These are phyloP conservation scores for Alternaria postmessia DNA, from an alignment of 2,329 filamentous ascomycete genomes.

Conservation along the genomic window DNA sequence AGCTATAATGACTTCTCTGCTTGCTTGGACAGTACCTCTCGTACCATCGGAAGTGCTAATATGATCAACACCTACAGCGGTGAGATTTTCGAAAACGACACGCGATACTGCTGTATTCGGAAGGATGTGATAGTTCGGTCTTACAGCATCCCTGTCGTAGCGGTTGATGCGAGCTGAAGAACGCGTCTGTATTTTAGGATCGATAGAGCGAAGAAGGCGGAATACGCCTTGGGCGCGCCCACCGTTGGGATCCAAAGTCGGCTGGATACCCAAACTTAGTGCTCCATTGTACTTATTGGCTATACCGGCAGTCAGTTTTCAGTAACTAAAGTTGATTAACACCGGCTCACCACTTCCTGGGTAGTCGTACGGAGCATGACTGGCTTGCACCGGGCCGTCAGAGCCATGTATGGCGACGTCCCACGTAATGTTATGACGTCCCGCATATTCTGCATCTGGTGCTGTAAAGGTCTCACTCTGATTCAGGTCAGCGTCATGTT, in stretches of 20 bases:
- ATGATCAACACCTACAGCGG: constrained; percentile 31
- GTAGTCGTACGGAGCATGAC: constrained; percentile 37
- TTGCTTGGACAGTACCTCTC: constrained; percentile 19
- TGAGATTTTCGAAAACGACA: constrained; percentile 24
- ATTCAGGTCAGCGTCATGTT: not conserved
- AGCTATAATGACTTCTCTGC: constrained; percentile 64
- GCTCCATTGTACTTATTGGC: constrained; percentile 32
- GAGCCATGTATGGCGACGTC: constrained; percentile 30
- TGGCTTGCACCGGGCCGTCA: constrained; percentile 32
- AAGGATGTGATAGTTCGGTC: constrained; percentile 44
- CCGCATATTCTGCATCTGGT: constrained; percentile 24
- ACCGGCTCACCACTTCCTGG: constrained; percentile 26
- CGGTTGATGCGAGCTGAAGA: constrained; percentile 42
- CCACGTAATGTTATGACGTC: constrained; percentile 29
- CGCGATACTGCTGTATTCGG: constrained; percentile 28
- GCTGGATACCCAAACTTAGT: constrained; percentile 21
- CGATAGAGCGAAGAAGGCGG: constrained; percentile 36
- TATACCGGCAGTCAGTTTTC: constrained; percentile 2
- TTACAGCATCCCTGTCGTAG: constrained; percentile 37
- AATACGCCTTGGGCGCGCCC: constrained; percentile 45
- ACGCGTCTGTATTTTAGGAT: constrained; percentile 39
- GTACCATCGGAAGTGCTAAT: constrained; percentile 10
- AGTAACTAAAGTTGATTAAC: not conserved
- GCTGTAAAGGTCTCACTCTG: constrained; percentile 35
- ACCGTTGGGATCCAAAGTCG: constrained; percentile 23